Evolutionary conservation across 768 basidiomycete genomes (phyloP), one percentile per base, ranked within the genome.

Genomic region (Rhodotorula kratochvilovae): DNA sequence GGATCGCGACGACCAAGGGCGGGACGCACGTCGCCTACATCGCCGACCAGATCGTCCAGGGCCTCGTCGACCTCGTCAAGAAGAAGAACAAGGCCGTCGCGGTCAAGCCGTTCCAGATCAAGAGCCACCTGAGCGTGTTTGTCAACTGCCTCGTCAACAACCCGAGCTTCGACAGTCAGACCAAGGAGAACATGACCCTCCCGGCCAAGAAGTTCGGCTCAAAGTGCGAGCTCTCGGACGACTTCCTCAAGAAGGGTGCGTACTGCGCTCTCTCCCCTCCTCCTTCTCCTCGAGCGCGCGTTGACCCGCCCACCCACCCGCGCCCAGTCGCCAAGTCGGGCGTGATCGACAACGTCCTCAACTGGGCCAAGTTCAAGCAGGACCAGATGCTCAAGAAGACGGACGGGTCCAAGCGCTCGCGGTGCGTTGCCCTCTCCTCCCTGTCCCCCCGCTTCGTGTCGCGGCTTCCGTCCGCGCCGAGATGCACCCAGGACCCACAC

Each of bases 21-120:
- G 96, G 96, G 62, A 92, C 91, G 0, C 96, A 99, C 79, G 95
- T 99, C 75, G 84, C 83, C 33, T 83, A 86, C 73, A 85, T 98
- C 70, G 85, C 92, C 0, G 92, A 94, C 81, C 92, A 94, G 80
- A 85, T 99, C 62, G 87, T 92, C 31, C 93, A 94, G 81, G 87
- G 85, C 72, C 82, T 98, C 45, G 85, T 93, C 71, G 82, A 88
- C 23, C 85, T 86, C 13, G 92, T 98, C 74, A 83, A 87, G 79
- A 97, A 97, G 87, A 98, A 95, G 87, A 96, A 99, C 83, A 97
- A 96, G 82, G 92, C 85, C 5, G 92, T 93, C n/a, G 85, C 89
- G 1, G 89, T 98, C 77, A 98, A 97, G 80, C 85, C 91, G 25
- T 86, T 88, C 63, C 92, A 96, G 82, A 88, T 98, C 82, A 95